Conservation (phyloP, 371 early-diverging fungal genomes). For the Mucor plumbeus region DNA sequence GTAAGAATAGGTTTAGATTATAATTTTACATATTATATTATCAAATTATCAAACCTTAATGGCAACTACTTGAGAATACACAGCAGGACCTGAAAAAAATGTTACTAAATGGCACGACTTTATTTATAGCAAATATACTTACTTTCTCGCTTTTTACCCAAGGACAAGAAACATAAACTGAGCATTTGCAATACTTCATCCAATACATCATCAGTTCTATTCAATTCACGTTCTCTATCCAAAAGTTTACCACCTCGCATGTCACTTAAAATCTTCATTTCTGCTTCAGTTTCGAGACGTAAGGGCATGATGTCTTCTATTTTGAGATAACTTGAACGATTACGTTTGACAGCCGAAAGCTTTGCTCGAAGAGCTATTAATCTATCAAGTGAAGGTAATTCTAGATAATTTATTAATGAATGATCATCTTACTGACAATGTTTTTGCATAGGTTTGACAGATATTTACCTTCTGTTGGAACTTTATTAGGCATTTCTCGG, state of each 20-base stretch:
- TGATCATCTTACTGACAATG: background rate
- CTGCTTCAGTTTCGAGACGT: slow-evolving; percentile 48
- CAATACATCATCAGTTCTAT: slow-evolving; percentile 73
- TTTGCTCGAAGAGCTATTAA: slow-evolving; percentile 70
- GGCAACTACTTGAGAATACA: slow-evolving; percentile 78
- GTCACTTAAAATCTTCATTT: slow-evolving; percentile 35
- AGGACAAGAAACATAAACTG: slow-evolving; percentile 76
- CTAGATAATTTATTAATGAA: slow-evolving; percentile 29
- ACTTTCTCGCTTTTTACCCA: slow-evolving; percentile 80
- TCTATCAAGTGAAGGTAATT: slow-evolving; percentile 65
- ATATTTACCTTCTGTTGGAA: background rate
- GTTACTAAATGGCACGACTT: background rate
- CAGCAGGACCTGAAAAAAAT: slow-evolving; percentile 59
- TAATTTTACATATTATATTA: background rate
- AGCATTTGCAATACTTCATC: slow-evolving; percentile 81
- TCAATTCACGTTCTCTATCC: slow-evolving; percentile 41
- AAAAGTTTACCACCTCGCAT: slow-evolving; percentile 35
- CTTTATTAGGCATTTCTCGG: slow-evolving; percentile 8
- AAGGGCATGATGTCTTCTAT: slow-evolving; percentile 64
- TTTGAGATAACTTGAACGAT: slow-evolving; percentile 70
- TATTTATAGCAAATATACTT: slow-evolving; percentile 2
- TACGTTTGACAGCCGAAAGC: slow-evolving; percentile 72
- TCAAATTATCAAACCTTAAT: slow-evolving; percentile 64
- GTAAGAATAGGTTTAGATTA: background rate
- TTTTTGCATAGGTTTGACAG: background rate